Conservation (phyloP, 345 rosid genomes). For the Hypericum androsaemum region DNA sequence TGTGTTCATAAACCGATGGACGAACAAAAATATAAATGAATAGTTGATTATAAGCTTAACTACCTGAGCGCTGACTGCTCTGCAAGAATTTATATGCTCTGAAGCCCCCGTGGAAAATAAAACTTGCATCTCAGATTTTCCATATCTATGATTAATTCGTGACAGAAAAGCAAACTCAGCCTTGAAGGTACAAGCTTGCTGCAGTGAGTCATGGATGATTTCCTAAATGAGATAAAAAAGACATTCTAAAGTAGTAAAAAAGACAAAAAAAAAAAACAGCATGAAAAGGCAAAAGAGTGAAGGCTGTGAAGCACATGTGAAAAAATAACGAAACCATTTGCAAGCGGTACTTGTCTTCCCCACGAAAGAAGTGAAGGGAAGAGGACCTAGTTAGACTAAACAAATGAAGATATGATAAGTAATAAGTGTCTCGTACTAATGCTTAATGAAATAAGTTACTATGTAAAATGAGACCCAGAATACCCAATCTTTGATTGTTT, state of each 20-base stretch:
- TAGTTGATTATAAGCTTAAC: conserved; percentile 4
- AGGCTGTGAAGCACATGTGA: no score
- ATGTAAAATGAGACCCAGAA: no score
- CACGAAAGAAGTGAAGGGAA: no score
- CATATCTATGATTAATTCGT: conserved; percentile 83
- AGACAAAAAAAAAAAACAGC: not conserved
- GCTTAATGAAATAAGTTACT: no score
- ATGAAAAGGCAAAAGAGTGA: not conserved
- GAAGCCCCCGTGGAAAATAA: conserved; percentile 81
- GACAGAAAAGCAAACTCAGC: conserved; percentile 72
- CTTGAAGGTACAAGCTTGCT: conserved; percentile 74
- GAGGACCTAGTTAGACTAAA: no score
- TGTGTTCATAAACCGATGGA: conserved; percentile 8
- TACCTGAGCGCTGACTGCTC: conserved; percentile 60
- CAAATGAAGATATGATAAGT: no score
- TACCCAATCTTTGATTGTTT: no score
- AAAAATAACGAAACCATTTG: no score
- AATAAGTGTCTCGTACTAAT: no score
- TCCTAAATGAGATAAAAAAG: conserved; percentile 35
- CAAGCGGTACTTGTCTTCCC: no score
- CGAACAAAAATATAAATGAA: conserved; percentile 5
- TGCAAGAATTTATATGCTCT: conserved; percentile 77
- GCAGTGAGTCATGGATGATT: conserved; percentile 52
- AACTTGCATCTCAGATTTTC: conserved; percentile 86
- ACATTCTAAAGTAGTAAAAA: no score